Conservation (phyloP, 2,329 filamentous ascomycete species). For the Aspergillus versicolor region DNA sequence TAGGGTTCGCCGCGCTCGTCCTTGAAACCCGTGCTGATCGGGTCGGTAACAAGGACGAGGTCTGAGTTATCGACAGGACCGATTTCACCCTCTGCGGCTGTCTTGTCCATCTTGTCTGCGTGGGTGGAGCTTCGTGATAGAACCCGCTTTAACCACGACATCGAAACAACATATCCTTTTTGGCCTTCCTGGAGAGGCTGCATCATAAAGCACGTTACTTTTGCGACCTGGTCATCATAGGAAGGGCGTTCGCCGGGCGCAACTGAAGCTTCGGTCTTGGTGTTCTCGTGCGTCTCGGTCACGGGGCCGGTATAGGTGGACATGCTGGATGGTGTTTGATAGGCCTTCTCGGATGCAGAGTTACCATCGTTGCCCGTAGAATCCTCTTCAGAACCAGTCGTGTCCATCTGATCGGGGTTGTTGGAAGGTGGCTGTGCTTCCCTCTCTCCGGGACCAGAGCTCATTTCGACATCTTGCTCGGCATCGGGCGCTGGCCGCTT, state of each 20-base stretch:
- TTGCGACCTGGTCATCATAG: constrained; percentile 70
- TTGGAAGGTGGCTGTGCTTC: constrained; percentile 22
- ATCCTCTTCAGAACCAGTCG: constrained; percentile 36
- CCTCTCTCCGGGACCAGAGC: constrained; percentile 17
- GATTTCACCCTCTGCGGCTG: constrained; percentile 62
- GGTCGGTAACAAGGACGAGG: constrained; percentile 63
- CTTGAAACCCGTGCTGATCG: constrained; percentile 37
- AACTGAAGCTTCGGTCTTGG: constrained; percentile 22
- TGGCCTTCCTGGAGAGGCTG: constrained; percentile 67
- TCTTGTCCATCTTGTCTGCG: constrained; percentile 57
- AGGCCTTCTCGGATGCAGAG: constrained; percentile 33
- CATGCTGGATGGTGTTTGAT: constrained; percentile 40
- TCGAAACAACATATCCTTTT: constrained; percentile 74
- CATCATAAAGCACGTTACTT: constrained; percentile 61
- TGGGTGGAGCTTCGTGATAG: constrained; percentile 62
- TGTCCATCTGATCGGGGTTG: constrained; percentile 44
- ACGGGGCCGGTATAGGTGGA: constrained; percentile 34
- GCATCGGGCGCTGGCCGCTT: constrained; percentile 37
- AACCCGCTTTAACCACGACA: constrained; percentile 74
- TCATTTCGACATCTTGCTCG: constrained; percentile 27
- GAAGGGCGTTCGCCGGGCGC: constrained; percentile 38
- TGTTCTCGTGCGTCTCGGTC: constrained; percentile 27
- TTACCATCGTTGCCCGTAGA: constrained; percentile 28
- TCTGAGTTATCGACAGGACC: constrained; percentile 87
- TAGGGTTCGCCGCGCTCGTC: constrained; percentile 56